Evolutionary conservation across 139 green algal species (phyloP).

Genomic region (Edaphochlamys debaryana): DNA sequence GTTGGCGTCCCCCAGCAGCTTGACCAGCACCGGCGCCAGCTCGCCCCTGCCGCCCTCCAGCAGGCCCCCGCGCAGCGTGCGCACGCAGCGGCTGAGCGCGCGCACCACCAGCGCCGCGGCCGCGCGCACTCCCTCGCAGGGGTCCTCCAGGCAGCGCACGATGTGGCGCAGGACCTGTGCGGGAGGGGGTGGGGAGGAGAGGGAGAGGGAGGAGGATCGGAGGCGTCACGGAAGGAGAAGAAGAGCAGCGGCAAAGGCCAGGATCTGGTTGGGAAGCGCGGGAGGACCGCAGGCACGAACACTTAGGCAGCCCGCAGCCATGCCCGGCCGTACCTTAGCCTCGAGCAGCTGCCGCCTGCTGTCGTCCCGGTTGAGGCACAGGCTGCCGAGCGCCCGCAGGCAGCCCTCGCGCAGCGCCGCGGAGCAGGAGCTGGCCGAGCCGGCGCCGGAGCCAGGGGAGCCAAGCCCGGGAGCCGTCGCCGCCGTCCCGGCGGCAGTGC

Average conservation of each 20-base stretch:
- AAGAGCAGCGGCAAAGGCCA: too few relatives aligned
- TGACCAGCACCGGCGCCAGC: constrained; percentile 70
- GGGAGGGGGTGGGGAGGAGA: too few relatives aligned
- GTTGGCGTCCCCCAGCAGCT: constrained; percentile 55
- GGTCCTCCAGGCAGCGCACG: constrained; percentile 59
- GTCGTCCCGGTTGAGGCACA: constrained; percentile 71
- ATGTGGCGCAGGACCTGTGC: constrained; percentile 63
- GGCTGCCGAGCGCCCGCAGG: constrained; percentile 69
- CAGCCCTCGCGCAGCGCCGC: constrained; percentile 55
- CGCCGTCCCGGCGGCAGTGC: background rate
- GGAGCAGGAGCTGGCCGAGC: too few relatives aligned
- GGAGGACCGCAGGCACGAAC: too few relatives aligned
- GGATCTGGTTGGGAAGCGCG: too few relatives aligned
- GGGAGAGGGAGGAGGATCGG: background rate
- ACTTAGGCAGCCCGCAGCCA: too few relatives aligned
- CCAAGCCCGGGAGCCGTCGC: background rate
- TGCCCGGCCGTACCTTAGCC: constrained; percentile 42
- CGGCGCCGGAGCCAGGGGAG: too few relatives aligned
- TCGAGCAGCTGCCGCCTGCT: constrained; percentile 76
- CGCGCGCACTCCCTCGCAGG: constrained; percentile 49
- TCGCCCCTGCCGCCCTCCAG: constrained; percentile 34
- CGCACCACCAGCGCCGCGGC: constrained; percentile 80
- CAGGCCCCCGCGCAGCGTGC: constrained; percentile 43
- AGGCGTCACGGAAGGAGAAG: background rate
- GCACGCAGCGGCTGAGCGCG: constrained; percentile 76